Evolutionary conservation across 345 rosid species (phyloP).

Genomic region (Carallia pectinifolia): DNA sequence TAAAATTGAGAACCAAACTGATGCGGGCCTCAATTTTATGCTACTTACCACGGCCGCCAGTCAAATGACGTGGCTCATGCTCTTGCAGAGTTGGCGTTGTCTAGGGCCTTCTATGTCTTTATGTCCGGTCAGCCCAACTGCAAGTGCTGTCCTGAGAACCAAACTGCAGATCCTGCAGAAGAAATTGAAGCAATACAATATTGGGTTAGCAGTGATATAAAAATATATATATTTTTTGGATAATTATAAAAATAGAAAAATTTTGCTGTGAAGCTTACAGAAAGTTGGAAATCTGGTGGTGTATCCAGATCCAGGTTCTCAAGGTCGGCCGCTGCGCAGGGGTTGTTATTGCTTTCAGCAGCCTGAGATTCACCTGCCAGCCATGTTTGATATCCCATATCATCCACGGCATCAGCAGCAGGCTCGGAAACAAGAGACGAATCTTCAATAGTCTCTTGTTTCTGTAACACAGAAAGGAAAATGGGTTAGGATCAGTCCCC

Average conservation of each 20-base stretch:
- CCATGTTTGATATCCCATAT: constrained; percentile 32
- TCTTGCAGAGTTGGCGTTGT: no score
- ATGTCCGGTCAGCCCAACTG: constrained; percentile 62
- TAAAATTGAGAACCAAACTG: no score
- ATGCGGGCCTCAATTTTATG: no score
- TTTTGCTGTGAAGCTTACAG: constrained; percentile 37
- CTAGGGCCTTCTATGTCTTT: constrained; percentile 17
- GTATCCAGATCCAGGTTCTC: constrained; percentile 68
- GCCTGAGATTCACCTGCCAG: constrained; percentile 71
- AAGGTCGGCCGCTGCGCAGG: constrained; percentile 54
- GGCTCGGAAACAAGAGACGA: constrained; percentile 15
- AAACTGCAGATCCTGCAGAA: constrained; percentile 51
- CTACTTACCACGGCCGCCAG: no score
- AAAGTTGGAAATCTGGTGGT: constrained; percentile 61
- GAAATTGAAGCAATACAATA: neutral
- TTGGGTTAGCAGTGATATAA: neutral
- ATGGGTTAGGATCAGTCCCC: neutral
- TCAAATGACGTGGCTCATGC: no score
- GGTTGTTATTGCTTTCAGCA: constrained; percentile 19
- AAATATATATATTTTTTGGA: neutral
- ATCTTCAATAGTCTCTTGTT: constrained; percentile 29
- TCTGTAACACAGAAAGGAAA: constrained; percentile 32
- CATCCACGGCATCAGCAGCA: constrained; percentile 25
- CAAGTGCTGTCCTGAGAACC: constrained; percentile 73
- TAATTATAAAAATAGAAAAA: constrained; percentile 10